Base-by-base conservation (phyloP, 495 filamentous ascomycete genomes). In the Lichina pygmaea region DNA sequence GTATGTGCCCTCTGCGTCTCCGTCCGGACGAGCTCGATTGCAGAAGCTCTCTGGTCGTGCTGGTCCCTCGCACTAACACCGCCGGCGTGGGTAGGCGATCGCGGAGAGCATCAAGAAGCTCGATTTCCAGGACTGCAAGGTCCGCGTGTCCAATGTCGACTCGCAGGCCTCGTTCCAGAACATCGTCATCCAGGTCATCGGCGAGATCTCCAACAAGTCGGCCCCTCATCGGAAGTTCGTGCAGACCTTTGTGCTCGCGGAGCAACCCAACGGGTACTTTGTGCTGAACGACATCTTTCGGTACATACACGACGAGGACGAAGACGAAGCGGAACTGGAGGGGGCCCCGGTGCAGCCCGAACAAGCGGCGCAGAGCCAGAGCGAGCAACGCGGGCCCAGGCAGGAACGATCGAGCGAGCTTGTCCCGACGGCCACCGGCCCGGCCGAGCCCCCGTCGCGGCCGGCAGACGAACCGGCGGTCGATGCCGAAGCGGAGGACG, bases 201-300 rank as follows among this genome's bases (percentile, higher is more conserved):
- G 89, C 50, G 86, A 95, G 61, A 92, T 91, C 56, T 92, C 85
- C 51, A 94, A 89, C 66, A 91, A 89, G 59, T 73, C 71, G 15
- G 73, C 74, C 48, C 81, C 84, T 16, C 81, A 84, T 49, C 84
- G 80, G 66, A 93, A 93, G 59, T 97, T 95, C 53, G 74, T 81
- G 10, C 89, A 97, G 67, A 94, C 89, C n/a, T 97, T 97, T 52
- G 84, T 97, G 44, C 75, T 97, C 45, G 91, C 89, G 8, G 74
- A 86, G 58, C 89, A 97, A 63, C 82, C 82, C 31, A 93, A 86
- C 41, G 89, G 89, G 44, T 97, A 95, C 64, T 97, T 92, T 52
- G 89, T 97, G 4, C 71, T 95, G 48, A 97, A 97, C 57, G 89
- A 97, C 50, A 93, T 97, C 58, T 84, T 97, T 63, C 70, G 89